Evolutionary conservation across 306 rosid genomes (phyloP), one percentile per base, ranked within the genome.

Genomic region (Glycine latifolia): DNA sequence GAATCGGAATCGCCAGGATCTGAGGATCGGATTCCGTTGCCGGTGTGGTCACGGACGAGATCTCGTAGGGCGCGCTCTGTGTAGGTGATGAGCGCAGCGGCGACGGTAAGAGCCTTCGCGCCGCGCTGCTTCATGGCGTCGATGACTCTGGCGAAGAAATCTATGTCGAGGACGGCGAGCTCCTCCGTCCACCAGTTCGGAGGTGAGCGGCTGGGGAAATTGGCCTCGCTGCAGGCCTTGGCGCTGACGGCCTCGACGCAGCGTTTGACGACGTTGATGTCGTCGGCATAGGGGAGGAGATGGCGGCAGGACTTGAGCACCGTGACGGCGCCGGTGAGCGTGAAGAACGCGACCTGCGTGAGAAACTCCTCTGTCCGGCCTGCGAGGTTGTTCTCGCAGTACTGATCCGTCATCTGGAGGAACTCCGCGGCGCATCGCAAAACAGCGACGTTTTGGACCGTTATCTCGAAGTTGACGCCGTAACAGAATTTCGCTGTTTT

Each of bases 161-260:
- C 88, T 1, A 91, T 67, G 66, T 87, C 89, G 5, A 94, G 79
- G 4, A 89, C 79, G 3, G 91, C 62, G 5, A 94, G 87, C 54
- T 91, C 97, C 87, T 88, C 91, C 6, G 95, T 89, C 97, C 97
- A 94, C 98, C 97, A 91, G 48, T 91, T 89, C n/a, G 91, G 87
- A 14, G 94, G 94, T 14, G 98, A 75, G 0, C 91, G 89, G 75
- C 92, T 91, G 0, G 98, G 97, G 44, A 90, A 94, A n/a, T 81
- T 94, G 0, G 94, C 91, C 74, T 94, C 95, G 41, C 86, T 90
- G 80, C 90, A 88, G 5, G 89, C 91, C 90, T 92, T 89, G 5
- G 87, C 77, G 31, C 87, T 73, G 5, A 77, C 85, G 4, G 92
- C 90, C 6, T 93, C 97, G 3, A 91, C 88, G 52, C 93, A 89